A percentile compares a stretch with the other conserved stretches of the same genome.
Conservation (phyloP, 1,139 yeast genomes). For the Pichia sp. region DNA sequence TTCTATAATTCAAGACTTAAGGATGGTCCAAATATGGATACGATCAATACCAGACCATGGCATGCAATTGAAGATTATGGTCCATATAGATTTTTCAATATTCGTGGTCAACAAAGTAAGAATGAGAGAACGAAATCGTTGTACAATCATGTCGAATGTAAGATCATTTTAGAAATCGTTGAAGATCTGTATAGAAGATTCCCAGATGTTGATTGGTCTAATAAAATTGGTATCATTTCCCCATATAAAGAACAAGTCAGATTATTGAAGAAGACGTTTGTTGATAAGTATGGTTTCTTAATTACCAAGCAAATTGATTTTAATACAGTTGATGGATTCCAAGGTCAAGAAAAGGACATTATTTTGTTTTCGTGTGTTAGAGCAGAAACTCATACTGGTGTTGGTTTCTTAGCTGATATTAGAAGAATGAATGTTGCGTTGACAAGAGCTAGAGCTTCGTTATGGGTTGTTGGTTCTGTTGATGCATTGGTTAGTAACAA, state of each 20-base stretch:
- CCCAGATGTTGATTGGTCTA: constrained; percentile 56
- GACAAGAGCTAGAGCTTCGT: constrained; percentile 88
- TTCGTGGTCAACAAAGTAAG: constrained; percentile 61
- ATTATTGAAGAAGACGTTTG: constrained; percentile 56
- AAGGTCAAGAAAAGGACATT: constrained; percentile 96
- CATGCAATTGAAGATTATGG: constrained; percentile 51
- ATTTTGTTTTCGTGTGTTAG: constrained; percentile 95
- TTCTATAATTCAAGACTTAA: constrained; percentile 71
- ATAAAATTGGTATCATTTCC: constrained; percentile 86
- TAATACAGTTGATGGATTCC: constrained; percentile 97
- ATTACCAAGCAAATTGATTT: constrained; percentile 75
- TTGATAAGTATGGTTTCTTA: constrained; percentile 55
- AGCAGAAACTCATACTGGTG: constrained; percentile 54
- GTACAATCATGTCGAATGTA: constrained; percentile 68
- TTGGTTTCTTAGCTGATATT: constrained; percentile 86
- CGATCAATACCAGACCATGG: constrained; percentile 69
- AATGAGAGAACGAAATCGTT: constrained; percentile 65
- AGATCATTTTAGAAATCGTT: constrained; percentile 69
- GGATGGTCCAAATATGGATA: constrained; percentile 74
- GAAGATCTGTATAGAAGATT: constrained; percentile 49
- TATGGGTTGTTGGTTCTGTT: constrained; percentile 89
- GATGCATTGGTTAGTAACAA: constrained; percentile 58
- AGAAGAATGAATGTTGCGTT: constrained; percentile 96
- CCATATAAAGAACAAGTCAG: constrained; percentile 91
- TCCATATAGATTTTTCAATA: constrained; percentile 82